A percentile compares a stretch with the other conserved stretches of the same genome.
These are phyloP conservation scores for Salix udensis DNA, from an alignment of 345 rosid species.

Conservation along the genomic window DNA sequence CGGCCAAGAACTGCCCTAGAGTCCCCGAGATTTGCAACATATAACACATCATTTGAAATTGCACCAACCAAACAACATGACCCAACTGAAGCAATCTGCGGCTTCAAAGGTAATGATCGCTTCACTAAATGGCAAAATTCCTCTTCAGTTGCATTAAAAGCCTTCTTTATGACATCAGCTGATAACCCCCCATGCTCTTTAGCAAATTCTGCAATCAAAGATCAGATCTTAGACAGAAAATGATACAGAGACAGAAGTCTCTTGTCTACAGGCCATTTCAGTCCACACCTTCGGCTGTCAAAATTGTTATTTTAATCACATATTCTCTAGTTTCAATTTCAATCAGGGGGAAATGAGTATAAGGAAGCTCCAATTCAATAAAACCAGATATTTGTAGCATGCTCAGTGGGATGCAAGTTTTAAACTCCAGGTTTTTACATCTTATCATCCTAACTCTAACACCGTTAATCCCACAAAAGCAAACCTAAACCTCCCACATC, in stretches of 20 bases:
- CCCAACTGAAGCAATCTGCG: constrained; percentile 90
- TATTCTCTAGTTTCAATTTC: background rate
- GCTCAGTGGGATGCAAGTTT: no score
- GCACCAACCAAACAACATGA: constrained; percentile 96
- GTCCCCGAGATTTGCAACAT: constrained; percentile 93
- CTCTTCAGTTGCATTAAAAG: constrained; percentile 86
- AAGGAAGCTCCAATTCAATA: background rate
- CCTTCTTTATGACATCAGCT: constrained; percentile 69
- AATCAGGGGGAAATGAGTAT: background rate
- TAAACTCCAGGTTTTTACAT: background rate
- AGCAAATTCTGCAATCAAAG: constrained; percentile 53
- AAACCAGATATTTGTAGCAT: background rate
- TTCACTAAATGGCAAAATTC: constrained; percentile 77
- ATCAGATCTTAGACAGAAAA: background rate
- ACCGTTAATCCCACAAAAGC: background rate
- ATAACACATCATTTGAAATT: constrained; percentile 59
- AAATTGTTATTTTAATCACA: background rate
- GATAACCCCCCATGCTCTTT: constrained; percentile 84
- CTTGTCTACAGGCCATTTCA: background rate
- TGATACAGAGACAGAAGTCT: background rate
- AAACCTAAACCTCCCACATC: background rate
- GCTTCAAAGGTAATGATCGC: constrained; percentile 54
- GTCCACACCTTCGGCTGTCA: background rate
- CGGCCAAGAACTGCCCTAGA: constrained; percentile 92
- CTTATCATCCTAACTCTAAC: background rate